These are phyloP conservation scores for Trichoderma afroharzianum DNA, from an alignment of 2,329 filamentous ascomycete genomes.

Conservation along the genomic window DNA sequence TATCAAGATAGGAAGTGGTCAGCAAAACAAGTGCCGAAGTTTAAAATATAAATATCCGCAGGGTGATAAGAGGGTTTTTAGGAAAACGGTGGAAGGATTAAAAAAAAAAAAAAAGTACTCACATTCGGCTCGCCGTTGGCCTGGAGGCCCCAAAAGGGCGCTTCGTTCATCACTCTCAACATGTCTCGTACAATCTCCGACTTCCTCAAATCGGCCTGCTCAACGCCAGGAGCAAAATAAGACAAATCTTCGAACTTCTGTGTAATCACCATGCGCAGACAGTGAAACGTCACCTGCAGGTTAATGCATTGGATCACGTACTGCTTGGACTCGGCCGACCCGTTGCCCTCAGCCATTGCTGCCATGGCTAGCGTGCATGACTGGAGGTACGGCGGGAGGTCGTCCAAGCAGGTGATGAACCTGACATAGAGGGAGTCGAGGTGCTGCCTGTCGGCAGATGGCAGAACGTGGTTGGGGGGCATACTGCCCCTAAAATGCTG, in stretches of 20 bases:
- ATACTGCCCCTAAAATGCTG: constrained; percentile 1
- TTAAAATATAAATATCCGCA: not conserved
- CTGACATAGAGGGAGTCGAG: constrained; percentile 36
- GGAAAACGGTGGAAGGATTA: not conserved
- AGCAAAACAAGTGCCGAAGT: not conserved
- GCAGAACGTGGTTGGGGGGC: constrained; percentile 17
- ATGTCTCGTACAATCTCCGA: constrained; percentile 44
- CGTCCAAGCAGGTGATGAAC: constrained; percentile 40
- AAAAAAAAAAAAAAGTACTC: constrained; percentile 16
- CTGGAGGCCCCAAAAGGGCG: constrained; percentile 41
- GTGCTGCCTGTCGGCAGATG: constrained; percentile 28
- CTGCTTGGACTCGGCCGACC: constrained; percentile 28
- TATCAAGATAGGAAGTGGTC: not conserved
- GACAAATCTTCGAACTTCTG: constrained; percentile 35
- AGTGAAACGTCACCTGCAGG: constrained; percentile 39
- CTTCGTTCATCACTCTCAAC: constrained; percentile 37
- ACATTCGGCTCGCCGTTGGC: constrained; percentile 40
- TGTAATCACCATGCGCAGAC: constrained; percentile 40
- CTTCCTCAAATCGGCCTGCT: constrained; percentile 34
- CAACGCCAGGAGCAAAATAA: constrained; percentile 28
- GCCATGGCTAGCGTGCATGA: constrained; percentile 26
- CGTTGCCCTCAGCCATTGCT: constrained; percentile 11
- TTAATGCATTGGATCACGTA: constrained; percentile 40
- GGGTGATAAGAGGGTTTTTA: not conserved
- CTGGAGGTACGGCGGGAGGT: constrained; percentile 36